Base-by-base conservation (phyloP, 2,329 filamentous ascomycete genomes). In the Diaporthe ampelina region DNA sequence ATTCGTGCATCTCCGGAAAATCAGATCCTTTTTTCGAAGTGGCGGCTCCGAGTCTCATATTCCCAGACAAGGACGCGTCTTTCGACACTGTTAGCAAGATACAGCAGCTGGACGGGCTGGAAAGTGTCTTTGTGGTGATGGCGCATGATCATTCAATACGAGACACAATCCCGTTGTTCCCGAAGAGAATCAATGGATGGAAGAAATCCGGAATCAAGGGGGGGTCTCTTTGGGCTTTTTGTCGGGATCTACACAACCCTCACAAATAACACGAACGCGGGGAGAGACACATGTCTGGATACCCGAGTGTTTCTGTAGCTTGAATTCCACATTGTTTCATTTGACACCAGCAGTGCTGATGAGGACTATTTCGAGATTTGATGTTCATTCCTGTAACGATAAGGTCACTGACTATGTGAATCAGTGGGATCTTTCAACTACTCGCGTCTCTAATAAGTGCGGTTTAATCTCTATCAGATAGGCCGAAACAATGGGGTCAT, bases 21-120 rank as follows among this genome's bases (percentile, higher is more conserved):
- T 67, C 45, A 19, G 29, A 35, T 6, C 57, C 82, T 77, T 63
- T 85, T 81, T 59, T 70, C 13, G 35, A 70, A 37, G 43, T 73
- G 35, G 45, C 69, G n/a, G 19, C 68, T 54, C 57, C 67, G 24
- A 45, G 37, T 32, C 2, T 52, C 11, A 67, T 67, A 11, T 70
- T 70, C 52, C 32, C 67, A 15, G 67, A 70, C 52, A 32, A 58
- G 4, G 67, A 58, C 35, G 67, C 67, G 21, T 56, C 67, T 37
- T 32, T 70, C 24, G 67, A 70, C 26, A 70, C 67, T 17, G 52
- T 70, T 11, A 45, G 24, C 37, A 70, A 70, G 52, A 58, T 70
- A 35, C 67, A 70, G 52, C n/a, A 70, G 37, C 26, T 70, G 50
- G 67, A 70, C 1, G 67, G 43, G 7, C 26, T 32, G 50, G 67